Evolutionary conservation across 2,329 filamentous ascomycete species (phyloP).

Genomic region (Stachybotrys chartarum): DNA sequence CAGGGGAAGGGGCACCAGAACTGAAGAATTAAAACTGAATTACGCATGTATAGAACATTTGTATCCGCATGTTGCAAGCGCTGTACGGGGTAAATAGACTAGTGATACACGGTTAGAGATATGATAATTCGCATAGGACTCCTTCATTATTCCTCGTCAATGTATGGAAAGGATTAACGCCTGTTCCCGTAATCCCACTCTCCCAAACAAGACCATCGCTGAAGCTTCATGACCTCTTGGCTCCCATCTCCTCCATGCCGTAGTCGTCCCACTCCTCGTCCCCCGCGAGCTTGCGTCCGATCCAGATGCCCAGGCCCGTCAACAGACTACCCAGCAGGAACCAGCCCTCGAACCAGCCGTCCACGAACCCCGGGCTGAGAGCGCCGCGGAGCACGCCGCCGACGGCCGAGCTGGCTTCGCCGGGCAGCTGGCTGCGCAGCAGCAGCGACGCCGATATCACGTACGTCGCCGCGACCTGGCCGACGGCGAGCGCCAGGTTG

Average conservation of each 20-base stretch:
- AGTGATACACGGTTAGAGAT: not conserved
- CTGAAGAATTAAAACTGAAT: not conserved
- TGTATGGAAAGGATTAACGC: not conserved
- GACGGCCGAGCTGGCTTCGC: slow-evolving; percentile 69
- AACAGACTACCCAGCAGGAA: slow-evolving; percentile 62
- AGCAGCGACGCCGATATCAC: slow-evolving; percentile 75
- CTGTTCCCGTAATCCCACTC: not conserved
- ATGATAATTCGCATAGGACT: too few species aligned
- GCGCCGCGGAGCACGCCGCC: slow-evolving; percentile 72
- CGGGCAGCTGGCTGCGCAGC: slow-evolving; percentile 69
- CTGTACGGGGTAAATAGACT: not conserved
- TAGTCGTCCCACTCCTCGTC: slow-evolving; percentile 56
- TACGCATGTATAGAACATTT: not conserved
- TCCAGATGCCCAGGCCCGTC: slow-evolving; percentile 66
- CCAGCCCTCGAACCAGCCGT: slow-evolving; percentile 84
- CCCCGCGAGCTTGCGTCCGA: slow-evolving; percentile 55
- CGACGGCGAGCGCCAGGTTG: slow-evolving; percentile 71
- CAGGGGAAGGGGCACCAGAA: not conserved
- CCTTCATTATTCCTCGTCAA: too few species aligned
- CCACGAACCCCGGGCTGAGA: slow-evolving; percentile 50
- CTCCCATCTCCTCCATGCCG: slow-evolving; percentile 62
- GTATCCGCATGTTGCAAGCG: not conserved
- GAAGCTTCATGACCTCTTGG: slow-evolving; percentile 48
- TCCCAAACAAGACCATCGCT: not conserved
- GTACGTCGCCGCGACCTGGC: slow-evolving; percentile 77